Percentiles rank a stretch among this genome's conserved stretches.
Conservation (phyloP, 2,329 filamentous ascomycete species). For the Tolypocladium pustulatum region DNA sequence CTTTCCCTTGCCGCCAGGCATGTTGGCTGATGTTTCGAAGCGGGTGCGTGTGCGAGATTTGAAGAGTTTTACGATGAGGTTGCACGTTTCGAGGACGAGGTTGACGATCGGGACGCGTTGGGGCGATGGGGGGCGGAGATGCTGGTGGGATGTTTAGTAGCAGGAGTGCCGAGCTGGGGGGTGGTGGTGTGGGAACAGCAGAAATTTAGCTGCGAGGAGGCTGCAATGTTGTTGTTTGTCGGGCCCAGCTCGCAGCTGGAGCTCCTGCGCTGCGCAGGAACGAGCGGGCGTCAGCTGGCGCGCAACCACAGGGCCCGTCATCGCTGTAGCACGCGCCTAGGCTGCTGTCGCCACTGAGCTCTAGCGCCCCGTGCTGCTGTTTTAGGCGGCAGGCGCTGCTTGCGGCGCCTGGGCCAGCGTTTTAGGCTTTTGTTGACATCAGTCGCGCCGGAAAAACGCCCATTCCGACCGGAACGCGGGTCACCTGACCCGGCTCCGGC, state of each 20-base stretch:
- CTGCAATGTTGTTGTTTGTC: conserved; percentile 7
- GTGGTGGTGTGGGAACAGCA: conserved; percentile 7
- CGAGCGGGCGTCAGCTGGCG: neutral
- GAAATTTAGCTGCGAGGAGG: conserved; percentile 10
- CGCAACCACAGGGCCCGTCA: neutral
- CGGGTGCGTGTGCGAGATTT: neutral
- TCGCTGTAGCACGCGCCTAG: neutral
- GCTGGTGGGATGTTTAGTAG: conserved; percentile 1
- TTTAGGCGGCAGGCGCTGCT: neutral
- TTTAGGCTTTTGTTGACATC: conserved; percentile 1
- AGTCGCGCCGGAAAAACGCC: neutral
- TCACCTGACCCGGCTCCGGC: neutral
- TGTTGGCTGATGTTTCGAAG: conserved; percentile 14
- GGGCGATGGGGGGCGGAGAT: conserved; percentile 1
- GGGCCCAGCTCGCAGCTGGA: neutral
- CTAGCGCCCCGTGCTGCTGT: neutral
- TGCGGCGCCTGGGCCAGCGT: neutral
- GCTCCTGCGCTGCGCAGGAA: neutral
- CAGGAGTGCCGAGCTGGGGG: conserved; percentile 3
- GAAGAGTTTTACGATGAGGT: neutral
- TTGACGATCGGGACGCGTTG: conserved; percentile 2
- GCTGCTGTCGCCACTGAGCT: neutral
- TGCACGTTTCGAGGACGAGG: neutral
- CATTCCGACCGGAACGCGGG: neutral
- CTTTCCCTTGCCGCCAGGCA: conserved; percentile 89